A percentile compares a stretch with the other conserved stretches of the same genome.
Evolutionary conservation across 345 rosid species (phyloP).

Genomic region (Capsella bursapastoris): DNA sequence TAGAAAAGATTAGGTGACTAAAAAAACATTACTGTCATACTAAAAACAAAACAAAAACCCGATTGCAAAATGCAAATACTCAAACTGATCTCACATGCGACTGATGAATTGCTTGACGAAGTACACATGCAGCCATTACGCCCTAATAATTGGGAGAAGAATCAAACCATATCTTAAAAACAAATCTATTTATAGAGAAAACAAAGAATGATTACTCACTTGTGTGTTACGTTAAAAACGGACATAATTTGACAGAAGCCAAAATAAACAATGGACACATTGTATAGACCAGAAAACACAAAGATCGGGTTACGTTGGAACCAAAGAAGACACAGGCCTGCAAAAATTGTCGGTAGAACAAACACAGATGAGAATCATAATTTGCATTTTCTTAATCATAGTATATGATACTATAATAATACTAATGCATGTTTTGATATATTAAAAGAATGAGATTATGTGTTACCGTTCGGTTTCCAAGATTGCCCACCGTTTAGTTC

Average conservation of each 20-base stretch:
- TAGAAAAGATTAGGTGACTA: background rate
- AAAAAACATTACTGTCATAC: background rate
- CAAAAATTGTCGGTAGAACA: slow-evolving; percentile 24
- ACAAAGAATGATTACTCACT: background rate
- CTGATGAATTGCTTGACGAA: slow-evolving; percentile 4
- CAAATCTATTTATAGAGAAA: background rate
- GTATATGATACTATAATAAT: background rate
- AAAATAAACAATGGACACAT: background rate
- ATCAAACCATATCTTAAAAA: slow-evolving; percentile 5
- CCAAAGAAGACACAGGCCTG: slow-evolving; percentile 15
- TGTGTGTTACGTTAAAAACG: slow-evolving; percentile 6
- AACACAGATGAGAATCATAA: slow-evolving; percentile 3
- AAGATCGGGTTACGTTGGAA: slow-evolving; percentile 13
- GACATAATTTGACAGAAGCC: slow-evolving; percentile 8
- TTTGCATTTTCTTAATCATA: background rate
- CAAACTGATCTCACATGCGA: slow-evolving; percentile 7
- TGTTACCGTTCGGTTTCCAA: slow-evolving; percentile 21
- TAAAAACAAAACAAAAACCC: background rate
- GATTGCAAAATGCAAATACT: slow-evolving; percentile 5
- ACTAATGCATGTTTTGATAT: background rate
- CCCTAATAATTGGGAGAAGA: slow-evolving; percentile 23
- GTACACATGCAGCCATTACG: slow-evolving; percentile 9
- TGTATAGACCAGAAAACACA: slow-evolving; percentile 32
- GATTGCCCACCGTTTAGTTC: slow-evolving; percentile 5
- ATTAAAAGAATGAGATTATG: background rate